These are phyloP conservation scores for Dictyostelium capitatum DNA, from an alignment of 78 protist species.

Conservation along the genomic window DNA sequence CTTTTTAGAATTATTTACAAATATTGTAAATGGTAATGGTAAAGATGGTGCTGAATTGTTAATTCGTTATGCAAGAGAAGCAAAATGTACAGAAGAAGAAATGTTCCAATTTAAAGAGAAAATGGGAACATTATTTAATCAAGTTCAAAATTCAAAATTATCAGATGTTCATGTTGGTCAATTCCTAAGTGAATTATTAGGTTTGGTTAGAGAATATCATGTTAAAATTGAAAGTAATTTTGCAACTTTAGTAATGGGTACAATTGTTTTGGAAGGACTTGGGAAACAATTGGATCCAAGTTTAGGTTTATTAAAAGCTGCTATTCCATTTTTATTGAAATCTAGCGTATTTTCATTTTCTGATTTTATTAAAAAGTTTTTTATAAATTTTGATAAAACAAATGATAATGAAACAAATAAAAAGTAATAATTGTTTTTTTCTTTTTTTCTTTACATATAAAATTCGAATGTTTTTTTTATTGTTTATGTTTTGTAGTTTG, in stretches of 20 bases:
- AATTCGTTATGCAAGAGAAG: conserved; percentile 78
- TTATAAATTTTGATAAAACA: background rate
- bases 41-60: conserved; percentile 79
- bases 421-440: background rate
- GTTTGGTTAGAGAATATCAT: conserved; percentile 62
- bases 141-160: conserved; percentile 46
- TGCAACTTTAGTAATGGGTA: conserved; percentile 79
- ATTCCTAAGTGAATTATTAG: conserved; percentile 40
- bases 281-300: conserved; percentile 84
- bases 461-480: background rate
- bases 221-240: conserved; percentile 83
- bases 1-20: conserved; percentile 70
- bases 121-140: conserved; percentile 56
- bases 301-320: conserved; percentile 61
- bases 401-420: background rate
- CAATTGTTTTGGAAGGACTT: conserved; percentile 81
- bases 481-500: background rate
- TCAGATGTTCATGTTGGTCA: conserved; percentile 81
- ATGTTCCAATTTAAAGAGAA: conserved; percentile 50
- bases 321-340: conserved; percentile 76
- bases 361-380: background rate
- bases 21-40: conserved; percentile 80
- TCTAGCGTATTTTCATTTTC: background rate
- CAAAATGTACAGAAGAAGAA: conserved; percentile 69
- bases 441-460: background rate